Conservation (phyloP, 257 asterid genomes). For the Catharanthus roseus region DNA sequence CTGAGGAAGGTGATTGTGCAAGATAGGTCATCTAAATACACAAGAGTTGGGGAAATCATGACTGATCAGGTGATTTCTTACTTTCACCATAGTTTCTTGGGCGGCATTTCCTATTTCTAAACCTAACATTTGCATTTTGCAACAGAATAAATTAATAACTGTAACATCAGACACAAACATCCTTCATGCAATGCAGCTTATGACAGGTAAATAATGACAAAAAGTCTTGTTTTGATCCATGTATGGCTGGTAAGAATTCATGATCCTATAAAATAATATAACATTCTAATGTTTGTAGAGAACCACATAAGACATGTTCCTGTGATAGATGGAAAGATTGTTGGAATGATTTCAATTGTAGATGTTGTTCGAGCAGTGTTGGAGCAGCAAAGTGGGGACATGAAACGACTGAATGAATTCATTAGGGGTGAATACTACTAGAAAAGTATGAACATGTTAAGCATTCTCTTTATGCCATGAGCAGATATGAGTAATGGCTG, state of each 20-base stretch:
- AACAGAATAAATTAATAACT: constrained; percentile 55
- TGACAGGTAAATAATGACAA: constrained; percentile 46
- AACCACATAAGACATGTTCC: constrained; percentile 71
- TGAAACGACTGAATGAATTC: constrained; percentile 51
- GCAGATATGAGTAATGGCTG: not conserved
- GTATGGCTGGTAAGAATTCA: not conserved
- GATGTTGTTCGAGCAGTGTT: constrained; percentile 73
- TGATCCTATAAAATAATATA: not conserved
- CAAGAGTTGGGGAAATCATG: constrained; percentile 75
- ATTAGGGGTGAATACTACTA: constrained; percentile 61
- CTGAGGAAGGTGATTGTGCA: constrained; percentile 56
- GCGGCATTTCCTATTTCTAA: not conserved
- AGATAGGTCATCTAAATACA: constrained; percentile 67
- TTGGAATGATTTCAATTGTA: constrained; percentile 65
- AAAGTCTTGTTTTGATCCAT: not conserved
- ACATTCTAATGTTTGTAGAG: constrained; percentile 30
- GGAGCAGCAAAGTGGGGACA: constrained; percentile 61
- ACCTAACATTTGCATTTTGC: constrained; percentile 4
- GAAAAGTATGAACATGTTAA: not conserved
- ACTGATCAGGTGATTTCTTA: constrained; percentile 47
- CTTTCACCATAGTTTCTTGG: not conserved
- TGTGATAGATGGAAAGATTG: constrained; percentile 71
- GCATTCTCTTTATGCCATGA: not conserved
- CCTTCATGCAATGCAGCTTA: constrained; percentile 74
- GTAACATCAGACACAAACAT: constrained; percentile 67